Evolutionary conservation across 1,284 basidiomycete genomes (phyloP).

Genomic region (Ustilago vetiveriae): DNA sequence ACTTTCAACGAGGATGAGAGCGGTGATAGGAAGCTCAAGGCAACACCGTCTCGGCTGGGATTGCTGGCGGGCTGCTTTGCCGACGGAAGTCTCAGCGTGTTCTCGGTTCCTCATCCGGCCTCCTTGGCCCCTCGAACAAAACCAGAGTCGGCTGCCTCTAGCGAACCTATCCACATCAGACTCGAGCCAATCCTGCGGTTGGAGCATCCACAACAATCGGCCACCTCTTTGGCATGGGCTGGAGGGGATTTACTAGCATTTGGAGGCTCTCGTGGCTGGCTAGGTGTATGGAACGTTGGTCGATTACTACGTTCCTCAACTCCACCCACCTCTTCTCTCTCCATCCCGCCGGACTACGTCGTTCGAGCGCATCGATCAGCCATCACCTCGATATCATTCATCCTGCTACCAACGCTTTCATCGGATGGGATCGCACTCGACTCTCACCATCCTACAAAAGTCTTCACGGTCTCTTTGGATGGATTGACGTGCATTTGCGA

Average conservation of each 20-base stretch:
- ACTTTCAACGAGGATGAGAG: background rate
- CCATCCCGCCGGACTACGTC: slow-evolving; percentile 10
- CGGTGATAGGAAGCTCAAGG: background rate
- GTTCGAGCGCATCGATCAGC: slow-evolving; percentile 26
- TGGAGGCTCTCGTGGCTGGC: slow-evolving; percentile 34
- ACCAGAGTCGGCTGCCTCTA: background rate
- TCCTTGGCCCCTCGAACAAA: background rate
- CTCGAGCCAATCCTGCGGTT: slow-evolving; percentile 32
- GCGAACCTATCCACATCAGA: slow-evolving; percentile 11
- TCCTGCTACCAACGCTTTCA: slow-evolving; percentile 21
- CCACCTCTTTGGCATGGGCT: slow-evolving; percentile 34
- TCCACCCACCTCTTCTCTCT: background rate
- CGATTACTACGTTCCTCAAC: slow-evolving; percentile 7
- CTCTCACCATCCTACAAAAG: background rate
- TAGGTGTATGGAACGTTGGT: slow-evolving; percentile 39
- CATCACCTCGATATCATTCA: slow-evolving; percentile 22
- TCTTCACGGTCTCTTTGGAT: slow-evolving; percentile 26
- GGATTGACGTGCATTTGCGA: slow-evolving; percentile 19
- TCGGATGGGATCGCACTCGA: slow-evolving; percentile 3
- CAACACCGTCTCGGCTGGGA: slow-evolving; percentile 11
- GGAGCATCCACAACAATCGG: slow-evolving; percentile 14
- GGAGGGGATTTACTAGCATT: slow-evolving; percentile 45
- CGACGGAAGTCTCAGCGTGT: slow-evolving; percentile 41
- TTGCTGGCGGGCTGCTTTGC: slow-evolving; percentile 46
- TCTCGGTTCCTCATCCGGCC: slow-evolving; percentile 35